phyloP scores from a whole-genome alignment of 1,284 basidiomycete species.

The Papiliotrema laurentii region DNA sequence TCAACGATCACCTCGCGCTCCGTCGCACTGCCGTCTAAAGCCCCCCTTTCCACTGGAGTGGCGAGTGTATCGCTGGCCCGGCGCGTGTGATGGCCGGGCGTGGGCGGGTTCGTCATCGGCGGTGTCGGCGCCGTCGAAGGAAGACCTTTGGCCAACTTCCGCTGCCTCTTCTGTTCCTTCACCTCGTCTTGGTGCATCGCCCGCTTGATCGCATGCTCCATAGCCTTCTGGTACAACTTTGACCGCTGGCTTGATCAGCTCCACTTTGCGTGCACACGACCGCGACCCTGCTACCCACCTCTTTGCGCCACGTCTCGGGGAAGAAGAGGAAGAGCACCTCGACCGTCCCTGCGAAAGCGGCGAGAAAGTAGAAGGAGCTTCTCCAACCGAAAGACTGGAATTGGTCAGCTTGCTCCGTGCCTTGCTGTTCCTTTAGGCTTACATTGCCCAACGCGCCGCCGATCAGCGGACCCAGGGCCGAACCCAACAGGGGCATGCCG shows the following conservation, averaged over 20 bases:
- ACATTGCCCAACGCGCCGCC: conserved; percentile 57
- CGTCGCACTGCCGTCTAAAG: too few relatives aligned
- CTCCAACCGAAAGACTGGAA: conserved; percentile 66
- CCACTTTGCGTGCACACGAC: not conserved
- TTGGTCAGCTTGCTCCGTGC: not conserved
- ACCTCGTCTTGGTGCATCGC: conserved; percentile 24
- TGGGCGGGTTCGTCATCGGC: conserved; percentile 16
- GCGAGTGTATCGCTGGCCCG: not conserved
- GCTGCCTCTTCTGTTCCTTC: conserved; percentile 24
- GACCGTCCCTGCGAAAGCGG: conserved; percentile 59
- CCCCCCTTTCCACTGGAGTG: too few relatives aligned
- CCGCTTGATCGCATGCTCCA: conserved; percentile 39
- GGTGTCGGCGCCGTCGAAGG: conserved; percentile 29
- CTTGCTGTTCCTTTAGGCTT: conserved; percentile 11
- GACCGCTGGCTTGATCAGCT: conserved; percentile 53
- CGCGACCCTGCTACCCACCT: conserved; percentile 38
- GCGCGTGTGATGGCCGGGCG: not conserved
- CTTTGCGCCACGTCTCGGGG: conserved; percentile 74
- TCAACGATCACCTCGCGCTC: conserved; percentile 8
- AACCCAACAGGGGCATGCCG: conserved; percentile 52
- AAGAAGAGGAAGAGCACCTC: conserved; percentile 61
- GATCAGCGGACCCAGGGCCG: conserved; percentile 65
- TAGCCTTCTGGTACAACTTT: conserved; percentile 63
- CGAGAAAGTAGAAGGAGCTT: conserved; percentile 74
- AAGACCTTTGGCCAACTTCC: conserved; percentile 24